Percentiles rank a stretch among this genome's conserved stretches.
phyloP scores from a whole-genome alignment of 441 rosid species.

The Isatis lusitanica region DNA sequence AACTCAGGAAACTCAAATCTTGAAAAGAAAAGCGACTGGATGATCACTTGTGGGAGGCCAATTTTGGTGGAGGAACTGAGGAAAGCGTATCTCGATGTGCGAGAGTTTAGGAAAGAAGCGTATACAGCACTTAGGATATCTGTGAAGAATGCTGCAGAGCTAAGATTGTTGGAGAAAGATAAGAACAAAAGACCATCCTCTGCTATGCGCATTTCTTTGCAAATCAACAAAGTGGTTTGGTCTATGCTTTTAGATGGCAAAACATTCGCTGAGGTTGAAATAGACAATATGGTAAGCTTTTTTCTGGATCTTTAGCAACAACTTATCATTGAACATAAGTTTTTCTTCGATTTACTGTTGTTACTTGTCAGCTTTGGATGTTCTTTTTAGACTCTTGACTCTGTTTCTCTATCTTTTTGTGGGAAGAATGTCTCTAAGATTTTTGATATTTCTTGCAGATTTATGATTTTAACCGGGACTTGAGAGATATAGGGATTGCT shows the following conservation, averaged over 20 bases:
- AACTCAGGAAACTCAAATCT: slow-evolving; percentile 47
- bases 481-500: slow-evolving; percentile 93
- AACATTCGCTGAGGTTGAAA: slow-evolving; percentile 97
- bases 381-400: too few relatives aligned
- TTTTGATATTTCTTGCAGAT: slow-evolving; percentile 48
- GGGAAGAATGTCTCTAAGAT: slow-evolving; percentile 3
- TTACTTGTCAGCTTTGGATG: neutral
- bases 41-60: slow-evolving; percentile 71
- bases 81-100: slow-evolving; percentile 61
- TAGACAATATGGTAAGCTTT: slow-evolving; percentile 85
- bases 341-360: too few relatives aligned
- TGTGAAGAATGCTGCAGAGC: slow-evolving; percentile 89
- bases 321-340: too few relatives aligned
- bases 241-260: slow-evolving; percentile 96
- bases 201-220: slow-evolving; percentile 95
- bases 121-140: slow-evolving; percentile 65
- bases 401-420: too few relatives aligned
- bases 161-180: slow-evolving; percentile 85
- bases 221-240: slow-evolving; percentile 91
- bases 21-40: slow-evolving; percentile 71
- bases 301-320: neutral
- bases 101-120: slow-evolving; percentile 74
- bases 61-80: slow-evolving; percentile 79
- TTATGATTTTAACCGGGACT: slow-evolving; percentile 96
- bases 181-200: slow-evolving; percentile 96